Base-by-base conservation (phyloP, 257 asterid genomes). In the Solanum sparsipilum region DNA sequence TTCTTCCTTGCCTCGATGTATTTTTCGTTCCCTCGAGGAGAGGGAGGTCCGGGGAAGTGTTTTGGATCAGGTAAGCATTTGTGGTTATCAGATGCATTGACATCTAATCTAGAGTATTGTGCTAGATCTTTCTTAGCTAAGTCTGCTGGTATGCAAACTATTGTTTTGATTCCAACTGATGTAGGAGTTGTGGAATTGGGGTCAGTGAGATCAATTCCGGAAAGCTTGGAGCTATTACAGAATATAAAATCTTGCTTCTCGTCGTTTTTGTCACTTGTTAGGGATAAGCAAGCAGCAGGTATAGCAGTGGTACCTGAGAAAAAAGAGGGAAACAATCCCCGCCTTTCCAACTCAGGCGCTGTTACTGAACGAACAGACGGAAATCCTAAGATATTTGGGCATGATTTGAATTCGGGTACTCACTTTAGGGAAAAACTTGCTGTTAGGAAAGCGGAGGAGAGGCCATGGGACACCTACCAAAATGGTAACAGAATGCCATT, bases 1-100 rank as follows among this genome's bases (percentile, higher is more conserved):
- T 97, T 97, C 92, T 97, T 97, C 86, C 95, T 97, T 6, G 99
- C 99, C 0, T 97, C 99, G 3, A 97, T 97, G 99, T 97, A 97
- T 91, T 97, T 97, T 29, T 94, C 95, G 67, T 97, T 97, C 72
- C 96, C 98, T 16, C 85, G 90, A 84, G 98, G 98, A 21, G 94
- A 91, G 92, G 99, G 98, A 48, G 99, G 99, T 31, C 99, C 99
- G 0, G 99, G 99, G 25, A 94, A 88, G 84, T 94, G 98, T 84
- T 97, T 93, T 78, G 94, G 91, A 65, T 93, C 95, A 0, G 90
- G 94, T 58, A 94, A 92, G 92, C 94, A 92, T 86, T 74, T 92
- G 35, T 97, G 99, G 99, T 48, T 95, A n/a, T 84, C 94, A 3
- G 94, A 95, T 88, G 91, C 92, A 9, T 88, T 93, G 90, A 92